These are phyloP conservation scores for Apiotrichum gracile DNA, from an alignment of 1,284 basidiomycete species.

Conservation along the genomic window DNA sequence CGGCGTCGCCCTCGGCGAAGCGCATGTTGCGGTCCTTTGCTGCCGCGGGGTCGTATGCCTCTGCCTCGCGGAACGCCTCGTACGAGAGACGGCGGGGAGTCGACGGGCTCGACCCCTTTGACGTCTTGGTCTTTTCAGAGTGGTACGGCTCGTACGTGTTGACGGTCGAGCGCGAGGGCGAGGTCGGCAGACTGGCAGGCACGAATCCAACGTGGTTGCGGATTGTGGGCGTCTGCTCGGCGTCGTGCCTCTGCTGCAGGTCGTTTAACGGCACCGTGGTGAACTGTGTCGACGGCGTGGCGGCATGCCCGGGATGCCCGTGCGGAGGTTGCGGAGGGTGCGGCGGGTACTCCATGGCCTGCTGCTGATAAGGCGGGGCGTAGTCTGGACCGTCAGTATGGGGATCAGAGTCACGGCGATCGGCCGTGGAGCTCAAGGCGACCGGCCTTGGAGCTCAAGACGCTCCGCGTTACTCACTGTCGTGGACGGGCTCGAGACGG, in stretches of 20 bases:
- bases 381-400: too few relatives aligned
- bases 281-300: too few relatives aligned
- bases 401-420: too few relatives aligned
- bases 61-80: conserved; percentile 31
- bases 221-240: not conserved
- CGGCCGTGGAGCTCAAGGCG: too few relatives aligned
- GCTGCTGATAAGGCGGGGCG: not conserved
- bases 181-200: not conserved
- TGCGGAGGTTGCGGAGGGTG: too few relatives aligned
- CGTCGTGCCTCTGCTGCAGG: not conserved
- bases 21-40: conserved; percentile 40
- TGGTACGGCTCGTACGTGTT: not conserved
- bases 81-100: not conserved
- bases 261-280: not conserved
- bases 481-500: conserved; percentile 11
- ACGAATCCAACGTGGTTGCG: not conserved
- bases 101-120: too few relatives aligned
- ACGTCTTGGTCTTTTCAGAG: not conserved
- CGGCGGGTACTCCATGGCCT: conserved; percentile 11
- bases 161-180: not conserved
- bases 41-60: conserved; percentile 43
- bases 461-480: conserved; percentile 11
- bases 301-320: too few relatives aligned
- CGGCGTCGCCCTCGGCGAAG: conserved; percentile 47
- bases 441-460: too few relatives aligned